A percentile compares a stretch with the other conserved stretches of the same genome.
phyloP scores from a whole-genome alignment of 345 rosid species.

The Geranium brycei region DNA sequence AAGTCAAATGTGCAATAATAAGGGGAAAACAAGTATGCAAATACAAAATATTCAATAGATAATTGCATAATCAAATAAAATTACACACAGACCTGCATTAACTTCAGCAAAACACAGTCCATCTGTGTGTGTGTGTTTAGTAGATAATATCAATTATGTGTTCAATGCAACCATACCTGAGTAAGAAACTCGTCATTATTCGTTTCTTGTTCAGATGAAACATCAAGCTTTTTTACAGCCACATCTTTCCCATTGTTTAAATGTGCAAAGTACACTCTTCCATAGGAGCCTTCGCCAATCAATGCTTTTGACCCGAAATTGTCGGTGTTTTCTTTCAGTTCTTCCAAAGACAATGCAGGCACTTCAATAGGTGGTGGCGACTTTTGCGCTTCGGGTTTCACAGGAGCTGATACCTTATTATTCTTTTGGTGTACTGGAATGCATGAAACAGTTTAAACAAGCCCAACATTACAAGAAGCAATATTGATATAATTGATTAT shows the following conservation, averaged over 20 bases:
- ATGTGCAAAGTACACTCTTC: conserved; percentile 23
- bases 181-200: conserved; percentile 16
- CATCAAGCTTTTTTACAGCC: conserved; percentile 30
- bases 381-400: conserved; percentile 28
- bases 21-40: too few species aligned
- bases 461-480: too few species aligned
- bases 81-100: too few species aligned
- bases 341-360: conserved; percentile 17
- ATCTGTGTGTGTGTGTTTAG: too few species aligned
- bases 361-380: conserved; percentile 18
- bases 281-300: conserved; percentile 33
- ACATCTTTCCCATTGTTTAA: conserved; percentile 13
- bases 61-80: too few species aligned
- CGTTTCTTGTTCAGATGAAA: conserved; percentile 22
- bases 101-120: too few species aligned
- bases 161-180: conserved; percentile 10
- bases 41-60: too few species aligned
- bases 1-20: not conserved
- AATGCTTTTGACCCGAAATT: conserved; percentile 24
- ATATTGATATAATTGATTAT: too few species aligned
- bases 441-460: not conserved
- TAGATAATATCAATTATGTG: too few species aligned
- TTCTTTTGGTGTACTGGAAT: conserved; percentile 15
- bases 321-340: conserved; percentile 16
- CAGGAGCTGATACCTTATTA: conserved; percentile 26